Evolutionary conservation across 1,139 yeast genomes (phyloP).

Genomic region (Suhomyces yuchorum): DNA sequence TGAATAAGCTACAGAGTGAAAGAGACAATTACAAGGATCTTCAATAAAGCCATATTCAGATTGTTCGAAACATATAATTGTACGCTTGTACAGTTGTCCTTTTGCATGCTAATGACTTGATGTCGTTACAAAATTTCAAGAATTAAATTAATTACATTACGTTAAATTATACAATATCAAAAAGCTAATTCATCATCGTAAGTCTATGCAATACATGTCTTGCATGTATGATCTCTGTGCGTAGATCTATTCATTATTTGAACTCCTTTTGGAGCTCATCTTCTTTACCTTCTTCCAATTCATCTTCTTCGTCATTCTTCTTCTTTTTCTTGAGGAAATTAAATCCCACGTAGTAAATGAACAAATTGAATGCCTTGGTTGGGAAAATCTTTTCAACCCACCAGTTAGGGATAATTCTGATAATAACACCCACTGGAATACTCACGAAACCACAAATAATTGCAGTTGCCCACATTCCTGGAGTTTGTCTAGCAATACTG

Average conservation of each 20-base stretch:
- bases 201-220: slow-evolving; percentile 1
- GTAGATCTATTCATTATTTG: neutral
- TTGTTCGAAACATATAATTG: neutral
- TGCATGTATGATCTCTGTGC: neutral
- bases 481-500: slow-evolving; percentile 74
- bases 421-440: slow-evolving; percentile 73
- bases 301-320: slow-evolving; percentile 15
- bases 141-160: neutral
- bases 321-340: slow-evolving; percentile 42
- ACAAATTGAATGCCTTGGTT: slow-evolving; percentile 48
- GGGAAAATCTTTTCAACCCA: slow-evolving; percentile 78
- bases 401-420: slow-evolving; percentile 81
- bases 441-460: slow-evolving; percentile 80
- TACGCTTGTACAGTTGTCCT: neutral
- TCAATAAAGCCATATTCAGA: neutral
- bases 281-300: neutral
- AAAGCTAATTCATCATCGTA: slow-evolving; percentile 2
- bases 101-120: neutral
- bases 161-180: slow-evolving; percentile 3
- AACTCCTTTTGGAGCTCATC: neutral
- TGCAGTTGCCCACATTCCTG: slow-evolving; percentile 89
- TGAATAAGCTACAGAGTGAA: slow-evolving; percentile 33
- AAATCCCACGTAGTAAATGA: slow-evolving; percentile 52
- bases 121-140: neutral
- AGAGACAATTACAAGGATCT: slow-evolving; percentile 17